A percentile compares a stretch with the other conserved stretches of the same genome.
phyloP scores from a whole-genome alignment of 768 basidiomycete species.

The Psilocybe sp. region DNA sequence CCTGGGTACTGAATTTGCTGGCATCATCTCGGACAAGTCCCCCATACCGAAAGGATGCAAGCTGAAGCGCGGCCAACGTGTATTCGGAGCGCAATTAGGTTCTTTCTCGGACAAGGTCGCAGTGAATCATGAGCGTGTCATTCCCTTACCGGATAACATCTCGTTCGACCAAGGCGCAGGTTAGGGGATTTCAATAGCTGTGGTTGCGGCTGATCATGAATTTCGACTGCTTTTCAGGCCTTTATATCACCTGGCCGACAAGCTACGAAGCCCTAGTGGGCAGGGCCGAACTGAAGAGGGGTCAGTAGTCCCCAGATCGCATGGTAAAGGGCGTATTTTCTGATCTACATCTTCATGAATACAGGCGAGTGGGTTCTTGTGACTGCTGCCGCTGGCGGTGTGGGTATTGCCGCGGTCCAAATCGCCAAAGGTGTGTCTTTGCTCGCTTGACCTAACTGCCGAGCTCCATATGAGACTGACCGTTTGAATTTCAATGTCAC shows the following conservation, averaged over 20 bases:
- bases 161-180: conserved; percentile 86
- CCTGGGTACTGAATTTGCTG: conserved; percentile 85
- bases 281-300: conserved; percentile 75
- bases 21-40: conserved; percentile 63
- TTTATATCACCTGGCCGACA: conserved; percentile 90
- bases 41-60: conserved; percentile 79
- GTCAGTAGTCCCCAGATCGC: conserved; percentile 26
- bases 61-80: conserved; percentile 79
- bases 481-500: not conserved
- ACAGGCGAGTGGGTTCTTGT: conserved; percentile 89
- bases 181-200: conserved; percentile 23
- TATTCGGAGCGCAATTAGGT: conserved; percentile 83
- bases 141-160: conserved; percentile 73
- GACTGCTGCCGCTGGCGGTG: conserved; percentile 94
- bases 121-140: conserved; percentile 44
- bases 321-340: too few species aligned
- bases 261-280: conserved; percentile 90
- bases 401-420: conserved; percentile 90
- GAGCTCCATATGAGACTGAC: not conserved
- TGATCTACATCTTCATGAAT: not conserved
- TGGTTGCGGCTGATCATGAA: not conserved
- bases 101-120: conserved; percentile 76
- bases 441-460: not conserved
- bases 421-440: conserved; percentile 74
- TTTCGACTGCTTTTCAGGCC: conserved; percentile 38